Conservation (phyloP, 139 green algal genomes). For the Volvox africanus region DNA sequence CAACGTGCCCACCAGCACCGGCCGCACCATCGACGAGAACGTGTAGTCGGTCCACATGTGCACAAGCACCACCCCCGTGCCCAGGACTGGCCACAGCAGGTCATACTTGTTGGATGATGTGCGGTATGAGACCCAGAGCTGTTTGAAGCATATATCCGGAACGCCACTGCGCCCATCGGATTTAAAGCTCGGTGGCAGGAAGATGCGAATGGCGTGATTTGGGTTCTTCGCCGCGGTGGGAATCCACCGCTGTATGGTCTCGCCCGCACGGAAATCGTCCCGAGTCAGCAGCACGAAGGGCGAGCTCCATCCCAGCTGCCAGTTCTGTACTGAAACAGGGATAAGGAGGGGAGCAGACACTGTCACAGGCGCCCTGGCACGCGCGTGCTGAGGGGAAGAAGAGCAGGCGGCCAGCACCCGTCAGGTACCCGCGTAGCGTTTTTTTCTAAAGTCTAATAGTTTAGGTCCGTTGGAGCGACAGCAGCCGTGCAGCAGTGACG, state of each 20-base stretch:
- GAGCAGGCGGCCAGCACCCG: neutral
- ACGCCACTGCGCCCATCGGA: slow-evolving; percentile 1
- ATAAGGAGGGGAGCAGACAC: too few species aligned
- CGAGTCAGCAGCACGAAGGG: slow-evolving; percentile 24
- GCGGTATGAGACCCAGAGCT: slow-evolving; percentile 44
- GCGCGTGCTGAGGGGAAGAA: too few species aligned
- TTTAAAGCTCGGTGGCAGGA: neutral
- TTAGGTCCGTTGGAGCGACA: too few species aligned
- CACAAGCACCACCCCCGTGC: neutral
- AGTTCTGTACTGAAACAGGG: neutral
- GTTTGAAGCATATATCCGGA: neutral
- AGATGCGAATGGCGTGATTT: slow-evolving; percentile 20
- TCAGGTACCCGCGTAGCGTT: too few species aligned
- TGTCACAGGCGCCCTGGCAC: too few species aligned
- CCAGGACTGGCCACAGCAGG: slow-evolving; percentile 14
- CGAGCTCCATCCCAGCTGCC: slow-evolving; percentile 44
- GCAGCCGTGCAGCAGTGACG: too few species aligned
- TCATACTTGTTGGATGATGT: slow-evolving; percentile 5
- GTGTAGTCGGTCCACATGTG: slow-evolving; percentile 11
- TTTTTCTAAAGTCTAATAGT: too few species aligned
- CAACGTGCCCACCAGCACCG: neutral
- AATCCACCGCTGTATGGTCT: neutral
- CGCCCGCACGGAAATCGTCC: neutral
- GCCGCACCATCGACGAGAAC: neutral
- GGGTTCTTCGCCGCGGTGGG: neutral